Base-by-base conservation (phyloP, 129 eudicot species). In the Logfia minima region DNA sequence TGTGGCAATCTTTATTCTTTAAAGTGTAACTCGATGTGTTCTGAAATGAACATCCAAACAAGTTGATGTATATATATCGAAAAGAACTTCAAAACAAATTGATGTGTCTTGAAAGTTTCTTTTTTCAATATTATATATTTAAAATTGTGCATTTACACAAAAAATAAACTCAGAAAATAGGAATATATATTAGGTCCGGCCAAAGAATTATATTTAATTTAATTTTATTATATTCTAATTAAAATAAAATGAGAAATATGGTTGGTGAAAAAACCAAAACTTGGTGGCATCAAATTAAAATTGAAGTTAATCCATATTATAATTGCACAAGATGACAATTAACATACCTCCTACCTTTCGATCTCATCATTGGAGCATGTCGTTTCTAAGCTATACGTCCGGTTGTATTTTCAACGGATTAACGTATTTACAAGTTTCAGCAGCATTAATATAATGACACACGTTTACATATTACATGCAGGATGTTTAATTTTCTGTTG, bases 351-450 rank as follows among this genome's bases (percentile, higher is more conserved):
- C 82, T 43, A 70, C 77, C n/a, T 76, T 48, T 66, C 34, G 48
- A 68, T 70, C 82, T 79, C 77, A 78, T 69, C 70, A 79, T 79
- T 45, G 82, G 77, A 70, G 14, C 76, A 70, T 58, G 23, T 69
- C 35, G 31, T 58, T 69, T 55, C 63, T 77, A 37, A 9, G 34
- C 14, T 77, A 68, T 55, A 48, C 19, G n/a, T n/a, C n/a, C n/a
- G 37, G 39, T 6, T 74, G 39, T 41, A 24, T 61, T 22, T 22
- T 2, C 7, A 52, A 11, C 45, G 6, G 2, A 43, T 19, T 70
- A 70, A 65, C 17, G 23, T 65, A 31, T 34, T 34, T 34, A 1
- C 11, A 13, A 11, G 53, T 13, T 45, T 45, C 53, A 11, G 3
- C 53, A 3, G 3, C 53, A 3, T 45, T 3, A 45, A 45, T 13